phyloP scores from a whole-genome alignment of 208 protist species.

The Crithidia expoeki region DNA sequence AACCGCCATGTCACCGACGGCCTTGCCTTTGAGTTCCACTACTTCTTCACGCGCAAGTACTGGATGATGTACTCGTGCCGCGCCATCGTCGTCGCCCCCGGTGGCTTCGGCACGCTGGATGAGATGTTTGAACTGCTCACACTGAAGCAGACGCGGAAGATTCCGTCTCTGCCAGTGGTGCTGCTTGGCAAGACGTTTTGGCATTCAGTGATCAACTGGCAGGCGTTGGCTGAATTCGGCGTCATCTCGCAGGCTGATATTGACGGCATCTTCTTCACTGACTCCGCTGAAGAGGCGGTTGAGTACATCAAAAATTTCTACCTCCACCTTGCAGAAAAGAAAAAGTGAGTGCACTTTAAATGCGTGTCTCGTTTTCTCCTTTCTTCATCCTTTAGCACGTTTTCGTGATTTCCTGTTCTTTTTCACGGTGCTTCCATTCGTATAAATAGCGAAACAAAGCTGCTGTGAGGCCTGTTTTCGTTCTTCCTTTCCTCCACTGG shows the following conservation, averaged over 20 bases:
- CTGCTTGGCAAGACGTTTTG: conserved; percentile 89
- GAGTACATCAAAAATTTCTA: conserved; percentile 74
- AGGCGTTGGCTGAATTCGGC: conserved; percentile 85
- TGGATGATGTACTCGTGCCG: conserved; percentile 95
- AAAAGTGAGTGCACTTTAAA: neutral
- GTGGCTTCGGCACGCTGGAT: conserved; percentile 93
- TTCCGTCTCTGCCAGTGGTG: conserved; percentile 85
- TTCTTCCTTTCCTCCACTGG: neutral
- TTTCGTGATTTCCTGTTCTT: neutral
- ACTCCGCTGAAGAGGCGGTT: conserved; percentile 85
- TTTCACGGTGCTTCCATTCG: neutral
- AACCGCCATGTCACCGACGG: conserved; percentile 85
- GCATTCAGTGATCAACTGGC: conserved; percentile 89
- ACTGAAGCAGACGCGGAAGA: conserved; percentile 90
- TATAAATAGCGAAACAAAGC: neutral
- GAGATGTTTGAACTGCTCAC: conserved; percentile 94
- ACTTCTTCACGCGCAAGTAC: conserved; percentile 95
- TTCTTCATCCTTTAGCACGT: neutral
- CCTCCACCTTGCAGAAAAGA: conserved; percentile 10
- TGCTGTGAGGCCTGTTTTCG: neutral
- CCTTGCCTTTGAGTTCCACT: conserved; percentile 95
- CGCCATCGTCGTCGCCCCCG: conserved; percentile 88
- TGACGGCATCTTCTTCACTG: conserved; percentile 85
- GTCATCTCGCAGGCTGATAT: conserved; percentile 89
- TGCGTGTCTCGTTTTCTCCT: neutral